Conservation (phyloP, 768 basidiomycete genomes). For the Roridomyces roridus region DNA sequence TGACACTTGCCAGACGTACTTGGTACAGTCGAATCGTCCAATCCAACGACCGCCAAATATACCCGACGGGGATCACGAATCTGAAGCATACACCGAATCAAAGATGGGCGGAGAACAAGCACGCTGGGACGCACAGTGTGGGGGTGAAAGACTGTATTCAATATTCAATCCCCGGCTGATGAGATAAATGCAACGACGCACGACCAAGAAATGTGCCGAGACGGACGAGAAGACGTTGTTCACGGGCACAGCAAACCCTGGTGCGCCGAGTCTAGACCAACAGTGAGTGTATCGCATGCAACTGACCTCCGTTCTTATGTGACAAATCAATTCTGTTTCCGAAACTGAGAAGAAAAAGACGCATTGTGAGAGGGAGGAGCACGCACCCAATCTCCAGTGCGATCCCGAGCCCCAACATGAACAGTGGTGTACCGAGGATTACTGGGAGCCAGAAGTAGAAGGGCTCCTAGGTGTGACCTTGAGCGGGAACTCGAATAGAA, state of each 20-base stretch:
- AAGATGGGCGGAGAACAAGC: not conserved
- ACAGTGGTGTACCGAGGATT: slow-evolving; percentile 42
- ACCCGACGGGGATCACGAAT: slow-evolving; percentile 54
- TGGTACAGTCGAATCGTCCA: slow-evolving; percentile 64
- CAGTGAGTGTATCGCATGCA: too few species aligned
- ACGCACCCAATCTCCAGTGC: slow-evolving; percentile 51
- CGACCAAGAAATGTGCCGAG: slow-evolving; percentile 54
- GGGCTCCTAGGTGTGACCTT: slow-evolving; percentile 36
- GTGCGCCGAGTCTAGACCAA: too few species aligned
- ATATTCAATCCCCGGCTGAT: not conserved
- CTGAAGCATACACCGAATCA: slow-evolving; percentile 30
- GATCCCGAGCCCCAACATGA: slow-evolving; percentile 54
- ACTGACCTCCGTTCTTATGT: slow-evolving; percentile 44
- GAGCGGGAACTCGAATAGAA: slow-evolving; percentile 8
- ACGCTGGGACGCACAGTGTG: slow-evolving; percentile 41
- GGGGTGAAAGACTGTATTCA: slow-evolving; percentile 62
- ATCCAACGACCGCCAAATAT: slow-evolving; percentile 58
- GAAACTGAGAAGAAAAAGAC: not conserved
- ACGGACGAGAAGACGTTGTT: slow-evolving; percentile 55
- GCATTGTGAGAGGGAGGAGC: not conserved
- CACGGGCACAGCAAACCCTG: slow-evolving; percentile 62
- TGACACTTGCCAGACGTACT: slow-evolving; percentile 39
- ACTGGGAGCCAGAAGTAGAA: slow-evolving; percentile 41
- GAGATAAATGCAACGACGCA: slow-evolving; percentile 23
- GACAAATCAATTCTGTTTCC: slow-evolving; percentile 38